Evolutionary conservation across 306 rosid genomes (phyloP), one percentile per base, ranked within the genome.

Genomic region (Abrus pulchellus): DNA sequence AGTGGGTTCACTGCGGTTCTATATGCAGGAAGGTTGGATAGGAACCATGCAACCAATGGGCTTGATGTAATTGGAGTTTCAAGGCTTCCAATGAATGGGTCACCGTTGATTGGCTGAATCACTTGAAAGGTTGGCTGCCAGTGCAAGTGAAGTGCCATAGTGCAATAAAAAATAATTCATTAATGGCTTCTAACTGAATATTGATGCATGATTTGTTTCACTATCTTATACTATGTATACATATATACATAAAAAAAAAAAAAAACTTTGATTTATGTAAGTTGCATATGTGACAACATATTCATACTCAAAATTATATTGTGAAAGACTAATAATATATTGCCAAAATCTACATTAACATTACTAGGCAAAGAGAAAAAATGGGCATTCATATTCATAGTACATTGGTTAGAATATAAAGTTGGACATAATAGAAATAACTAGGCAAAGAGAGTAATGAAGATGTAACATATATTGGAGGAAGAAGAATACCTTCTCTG

Each of bases 11-110:
- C 99, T 5, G 98, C 98, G 1, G 99, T 95, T 43, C 99, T 78
- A 47, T 95, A 95, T 53, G 91, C 99, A 4, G 99, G 99, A 11
- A 96, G 92, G 91, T 96, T 96, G 43, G 99, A 96, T 4, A 96
- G 92, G 85, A 89, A 93, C 98, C 99, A 93, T 1, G 98, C 99
- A 27, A 96, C 75, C 83, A 93, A 83, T 0, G 99, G 99, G 86
- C 99, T 96, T 8, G 99, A 96, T 55, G 99, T 93, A 2, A 96
- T 88, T 28, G 99, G 99, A 36, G 98, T 96, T 83, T 96, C 99
- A 1, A 96, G 89, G 76, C 98, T 96, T 79, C 99, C 99, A 14
- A 96, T 93, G 97, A 96, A 96, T 7, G 99, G 98, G 44, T 95
- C 99, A 12, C 99, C 99, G 28, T 95, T 95, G 84, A 95, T 93